phyloP scores from a whole-genome alignment of 176 grass and related monocot genomes.

The Ampelocalamus luodianensis region DNA sequence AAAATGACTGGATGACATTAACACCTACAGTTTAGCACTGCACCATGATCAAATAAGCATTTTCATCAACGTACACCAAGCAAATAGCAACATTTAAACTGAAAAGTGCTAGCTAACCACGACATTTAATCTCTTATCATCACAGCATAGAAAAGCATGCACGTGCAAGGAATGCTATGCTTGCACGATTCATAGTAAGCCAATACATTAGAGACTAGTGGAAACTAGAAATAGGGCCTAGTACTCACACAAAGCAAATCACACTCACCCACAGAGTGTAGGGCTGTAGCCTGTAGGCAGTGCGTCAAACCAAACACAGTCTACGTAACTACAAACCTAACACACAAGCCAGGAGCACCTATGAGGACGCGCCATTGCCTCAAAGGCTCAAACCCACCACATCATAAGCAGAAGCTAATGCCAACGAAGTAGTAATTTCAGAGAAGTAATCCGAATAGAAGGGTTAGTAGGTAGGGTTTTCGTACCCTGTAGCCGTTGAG shows the following conservation, averaged over 20 bases:
- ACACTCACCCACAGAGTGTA: neutral
- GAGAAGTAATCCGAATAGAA: conserved; percentile 11
- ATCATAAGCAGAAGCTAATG: neutral
- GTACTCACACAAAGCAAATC: neutral
- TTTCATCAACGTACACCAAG: neutral
- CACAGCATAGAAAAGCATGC: neutral
- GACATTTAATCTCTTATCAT: neutral
- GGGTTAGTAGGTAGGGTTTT: conserved; percentile 6
- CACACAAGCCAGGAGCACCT: neutral
- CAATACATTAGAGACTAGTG: neutral
- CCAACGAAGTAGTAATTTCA: neutral
- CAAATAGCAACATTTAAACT: conserved; percentile 5
- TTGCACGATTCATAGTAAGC: neutral
- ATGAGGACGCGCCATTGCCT: neutral
- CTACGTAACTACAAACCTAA: neutral
- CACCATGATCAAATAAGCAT: neutral
- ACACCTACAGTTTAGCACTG: neutral
- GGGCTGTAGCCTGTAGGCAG: too few relatives aligned
- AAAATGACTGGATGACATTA: neutral
- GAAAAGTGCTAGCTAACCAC: neutral
- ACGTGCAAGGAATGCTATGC: neutral
- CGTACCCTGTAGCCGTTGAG: conserved; percentile 85
- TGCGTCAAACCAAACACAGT: neutral
- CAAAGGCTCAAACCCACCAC: neutral
- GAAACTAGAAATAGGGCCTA: neutral